phyloP scores from a whole-genome alignment of 495 filamentous ascomycete genomes.

The Annulohypoxylon bovei region DNA sequence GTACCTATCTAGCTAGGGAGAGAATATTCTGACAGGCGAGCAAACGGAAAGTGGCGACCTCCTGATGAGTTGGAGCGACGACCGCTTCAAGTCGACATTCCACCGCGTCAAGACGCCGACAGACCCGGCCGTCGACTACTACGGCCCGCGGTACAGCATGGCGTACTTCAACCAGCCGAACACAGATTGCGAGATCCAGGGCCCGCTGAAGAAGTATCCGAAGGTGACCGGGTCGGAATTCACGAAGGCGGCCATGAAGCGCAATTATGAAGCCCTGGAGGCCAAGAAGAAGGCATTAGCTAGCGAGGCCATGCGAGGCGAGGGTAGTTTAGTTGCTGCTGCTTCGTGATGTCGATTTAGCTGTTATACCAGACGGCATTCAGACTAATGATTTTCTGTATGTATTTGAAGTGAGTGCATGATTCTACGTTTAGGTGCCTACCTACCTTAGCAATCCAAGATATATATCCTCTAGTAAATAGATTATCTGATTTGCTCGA shows the following conservation, averaged over 20 bases:
- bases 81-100: constrained; percentile 73
- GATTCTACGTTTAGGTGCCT: neutral
- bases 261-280: constrained; percentile 64
- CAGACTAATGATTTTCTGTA: neutral
- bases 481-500: no score
- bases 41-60: constrained; percentile 60
- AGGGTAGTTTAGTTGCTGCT: constrained; percentile 17
- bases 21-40: neutral
- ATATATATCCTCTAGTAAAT: no score
- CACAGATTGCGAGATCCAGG: constrained; percentile 67
- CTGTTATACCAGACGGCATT: neutral
- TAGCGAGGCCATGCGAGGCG: neutral
- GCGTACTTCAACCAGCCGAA: constrained; percentile 75
- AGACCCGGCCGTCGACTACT: constrained; percentile 61
- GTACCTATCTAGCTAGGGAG: neutral
- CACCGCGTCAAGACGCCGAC: constrained; percentile 69
- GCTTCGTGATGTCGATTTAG: constrained; percentile 15
- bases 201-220: constrained; percentile 69
- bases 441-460: neutral
- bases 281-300: constrained; percentile 45
- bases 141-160: constrained; percentile 68
- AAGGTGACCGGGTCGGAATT: constrained; percentile 67
- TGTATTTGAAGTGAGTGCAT: no score
- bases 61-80: constrained; percentile 75
- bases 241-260: constrained; percentile 64